These are phyloP conservation scores for Globisporangium takayamanum DNA, from an alignment of 352 stramenopile genomes.

Conservation along the genomic window DNA sequence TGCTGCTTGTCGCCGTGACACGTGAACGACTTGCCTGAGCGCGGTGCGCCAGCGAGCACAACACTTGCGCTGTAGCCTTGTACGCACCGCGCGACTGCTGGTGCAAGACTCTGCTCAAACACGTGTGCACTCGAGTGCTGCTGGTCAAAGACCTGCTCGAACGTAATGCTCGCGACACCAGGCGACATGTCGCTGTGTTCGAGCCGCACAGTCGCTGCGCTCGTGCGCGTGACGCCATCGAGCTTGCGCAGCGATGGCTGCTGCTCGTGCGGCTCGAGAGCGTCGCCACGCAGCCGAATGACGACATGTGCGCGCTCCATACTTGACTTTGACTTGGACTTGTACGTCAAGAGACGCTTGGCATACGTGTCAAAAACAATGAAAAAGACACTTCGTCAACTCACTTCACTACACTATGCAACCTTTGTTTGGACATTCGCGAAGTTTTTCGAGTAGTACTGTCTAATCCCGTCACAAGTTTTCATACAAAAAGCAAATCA, in stretches of 20 bases:
- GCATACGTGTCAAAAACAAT: too few relatives aligned
- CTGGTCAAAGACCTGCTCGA: constrained; percentile 63
- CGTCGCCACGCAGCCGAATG: constrained; percentile 28
- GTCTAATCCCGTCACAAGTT: too few relatives aligned
- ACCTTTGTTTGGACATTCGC: too few relatives aligned
- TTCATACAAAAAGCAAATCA: too few relatives aligned
- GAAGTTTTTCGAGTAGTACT: too few relatives aligned
- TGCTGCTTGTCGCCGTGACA: constrained; percentile 41
- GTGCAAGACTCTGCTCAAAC: constrained; percentile 36
- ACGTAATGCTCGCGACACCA: constrained; percentile 67
- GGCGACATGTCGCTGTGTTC: constrained; percentile 76
- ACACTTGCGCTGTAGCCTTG: constrained; percentile 33
- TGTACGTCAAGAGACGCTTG: too few relatives aligned
- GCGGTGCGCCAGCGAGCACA: constrained; percentile 34
- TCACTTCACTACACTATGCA: too few relatives aligned
- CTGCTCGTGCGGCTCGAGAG: not conserved
- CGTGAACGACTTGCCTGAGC: constrained; percentile 51
- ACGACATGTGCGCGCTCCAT: constrained; percentile 59
- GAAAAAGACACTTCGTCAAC: too few relatives aligned
- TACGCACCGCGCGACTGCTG: constrained; percentile 18
- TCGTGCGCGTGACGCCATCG: constrained; percentile 47
- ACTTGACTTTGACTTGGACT: too few relatives aligned
- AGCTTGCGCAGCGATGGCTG: not conserved
- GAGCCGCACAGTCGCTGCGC: constrained; percentile 50
- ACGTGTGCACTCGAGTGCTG: constrained; percentile 29